Conservation (phyloP, 202 grass and related monocot genomes). For the Zoysia matrella region DNA sequence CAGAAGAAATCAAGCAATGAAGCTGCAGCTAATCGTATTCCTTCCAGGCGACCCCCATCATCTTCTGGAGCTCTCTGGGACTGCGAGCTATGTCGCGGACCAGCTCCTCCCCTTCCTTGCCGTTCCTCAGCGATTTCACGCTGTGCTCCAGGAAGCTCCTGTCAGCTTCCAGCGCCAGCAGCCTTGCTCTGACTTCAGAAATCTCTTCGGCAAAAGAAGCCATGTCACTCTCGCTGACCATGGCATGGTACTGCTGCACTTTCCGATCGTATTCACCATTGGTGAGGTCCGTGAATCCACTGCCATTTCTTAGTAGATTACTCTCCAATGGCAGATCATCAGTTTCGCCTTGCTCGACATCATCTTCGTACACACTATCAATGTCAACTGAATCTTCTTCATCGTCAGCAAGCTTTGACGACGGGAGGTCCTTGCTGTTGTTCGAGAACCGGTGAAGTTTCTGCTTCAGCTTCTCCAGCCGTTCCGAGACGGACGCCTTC, state of each 20-base stretch:
- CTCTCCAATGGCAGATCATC: conserved; percentile 16
- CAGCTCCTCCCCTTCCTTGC: conserved; percentile 63
- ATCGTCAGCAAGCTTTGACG: conserved; percentile 4
- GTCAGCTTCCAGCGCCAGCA: conserved; percentile 74
- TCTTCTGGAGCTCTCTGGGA: conserved; percentile 66
- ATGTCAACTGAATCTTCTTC: conserved; percentile 48
- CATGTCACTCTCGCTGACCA: conserved; percentile 47
- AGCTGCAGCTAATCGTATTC: conserved; percentile 51
- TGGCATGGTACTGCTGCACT: conserved; percentile 31
- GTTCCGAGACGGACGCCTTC: conserved; percentile 56
- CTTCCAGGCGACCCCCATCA: conserved; percentile 55
- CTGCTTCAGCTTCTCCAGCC: conserved; percentile 57
- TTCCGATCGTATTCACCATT: conserved; percentile 4
- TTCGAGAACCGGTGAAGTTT: conserved; percentile 85
- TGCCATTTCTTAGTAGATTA: conserved; percentile 41
- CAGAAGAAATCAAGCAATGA: not conserved
- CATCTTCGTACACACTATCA: conserved; percentile 30
- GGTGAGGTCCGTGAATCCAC: conserved; percentile 3
- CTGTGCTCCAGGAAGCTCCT: conserved; percentile 83
- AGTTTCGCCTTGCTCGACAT: conserved; percentile 8
- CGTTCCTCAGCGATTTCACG: conserved; percentile 77
- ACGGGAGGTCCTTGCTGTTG: conserved; percentile 45
- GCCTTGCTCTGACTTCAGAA: conserved; percentile 53
- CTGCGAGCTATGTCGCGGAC: conserved; percentile 70
- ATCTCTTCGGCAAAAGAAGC: conserved; percentile 64